Base-by-base conservation (phyloP, 768 basidiomycete genomes). In the Mycena latifolia region DNA sequence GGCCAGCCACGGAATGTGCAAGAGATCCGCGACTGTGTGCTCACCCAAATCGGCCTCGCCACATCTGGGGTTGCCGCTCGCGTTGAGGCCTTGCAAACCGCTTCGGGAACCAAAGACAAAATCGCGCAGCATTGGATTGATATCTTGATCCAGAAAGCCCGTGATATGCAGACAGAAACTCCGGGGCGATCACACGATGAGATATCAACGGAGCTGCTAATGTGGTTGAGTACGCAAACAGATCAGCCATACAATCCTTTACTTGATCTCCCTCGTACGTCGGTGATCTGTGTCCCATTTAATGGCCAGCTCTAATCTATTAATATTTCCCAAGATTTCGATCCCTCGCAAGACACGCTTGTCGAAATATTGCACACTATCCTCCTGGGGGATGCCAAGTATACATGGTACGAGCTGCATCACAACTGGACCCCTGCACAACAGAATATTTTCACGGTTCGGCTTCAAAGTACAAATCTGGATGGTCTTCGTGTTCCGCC, bases 301-400 rank as follows among this genome's bases (percentile, higher is more conserved):
- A n/a, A n/a, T n/a, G n/a, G n/a, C 78, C 80, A 57, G 80, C 81
- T 70, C n/a, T n/a, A n/a, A n/a, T n/a, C n/a, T 35, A 1, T 76
- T 0, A 17, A 10, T 14, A 11, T 22, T 5, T 8, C 17, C 6
- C 2, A 12, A 43, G 60, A 33, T 17, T 47, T 62, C 5, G 61
- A 62, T 18, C 61, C 61, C 10, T 54, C 52, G 0, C 61, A 55
- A 18, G 61, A 62, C 20, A 62, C 61, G 10, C 52, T 39, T 6
- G 75, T 77, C 25, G 78, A 83, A 63, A 73, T 82, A 20, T 71
- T 82, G 0, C 80, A 83, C 54, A 80, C 79, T 0, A 72, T 78
- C 20, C 72, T 80, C 0, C 79, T 83, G 15, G 80, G 81, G 0
- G 55, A 75, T 20, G 69, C 75, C 24, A 82, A 82, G 48, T 82